Percentiles rank a stretch among this genome's conserved stretches.
Conservation (phyloP, 495 filamentous ascomycete species). For the Xylaria venustula region DNA sequence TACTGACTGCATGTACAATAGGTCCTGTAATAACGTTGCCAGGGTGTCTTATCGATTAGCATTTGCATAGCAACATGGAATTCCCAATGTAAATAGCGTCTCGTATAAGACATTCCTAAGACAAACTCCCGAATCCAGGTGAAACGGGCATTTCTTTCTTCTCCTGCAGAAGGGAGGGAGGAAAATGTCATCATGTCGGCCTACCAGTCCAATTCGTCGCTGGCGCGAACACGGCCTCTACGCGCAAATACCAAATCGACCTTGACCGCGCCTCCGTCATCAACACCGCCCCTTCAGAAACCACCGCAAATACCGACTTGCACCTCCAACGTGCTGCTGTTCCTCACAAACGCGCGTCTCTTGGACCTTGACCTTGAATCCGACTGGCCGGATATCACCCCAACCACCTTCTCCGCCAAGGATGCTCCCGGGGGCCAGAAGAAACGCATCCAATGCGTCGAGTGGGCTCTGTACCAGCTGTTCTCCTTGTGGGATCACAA, state of each 20-base stretch:
- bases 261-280: constrained; percentile 29
- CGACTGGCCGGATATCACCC: constrained; percentile 74
- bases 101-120: background rate
- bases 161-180: background rate
- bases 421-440: constrained; percentile 70
- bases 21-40: too few relatives aligned
- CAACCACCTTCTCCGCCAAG: constrained; percentile 62
- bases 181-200: constrained; percentile 32
- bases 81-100: background rate
- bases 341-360: constrained; percentile 76
- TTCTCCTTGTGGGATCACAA: constrained; percentile 79
- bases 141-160: background rate
- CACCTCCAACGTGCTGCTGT: constrained; percentile 61
- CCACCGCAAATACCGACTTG: constrained; percentile 23
- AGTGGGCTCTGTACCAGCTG: constrained; percentile 82
- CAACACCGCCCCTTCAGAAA: constrained; percentile 11
- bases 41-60: constrained; percentile 1
- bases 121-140: background rate
- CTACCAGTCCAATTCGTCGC: constrained; percentile 20
- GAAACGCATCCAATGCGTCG: constrained; percentile 71
- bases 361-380: constrained; percentile 70
- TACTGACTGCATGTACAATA: too few relatives aligned
- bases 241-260: constrained; percentile 25
- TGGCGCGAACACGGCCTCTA: constrained; percentile 26
- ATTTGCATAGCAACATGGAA: background rate